Evolutionary conservation across 768 basidiomycete genomes (phyloP).

Genomic region (Tylopilus plumbeoviolaceoides): DNA sequence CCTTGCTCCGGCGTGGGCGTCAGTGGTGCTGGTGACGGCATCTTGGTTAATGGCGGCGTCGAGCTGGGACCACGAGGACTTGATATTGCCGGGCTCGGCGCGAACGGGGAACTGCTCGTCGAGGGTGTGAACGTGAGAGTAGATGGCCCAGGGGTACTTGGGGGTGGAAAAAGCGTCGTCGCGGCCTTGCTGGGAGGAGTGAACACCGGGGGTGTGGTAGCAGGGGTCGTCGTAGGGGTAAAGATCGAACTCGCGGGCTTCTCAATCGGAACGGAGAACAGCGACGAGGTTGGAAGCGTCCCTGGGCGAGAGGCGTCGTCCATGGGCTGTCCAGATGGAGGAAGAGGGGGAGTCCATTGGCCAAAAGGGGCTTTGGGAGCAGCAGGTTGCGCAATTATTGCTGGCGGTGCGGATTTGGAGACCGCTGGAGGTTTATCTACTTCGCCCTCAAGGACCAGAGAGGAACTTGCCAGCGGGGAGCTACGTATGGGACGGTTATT

Average conservation of each 20-base stretch:
- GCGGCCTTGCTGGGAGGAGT: background rate
- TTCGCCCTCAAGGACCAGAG: slow-evolving; percentile 42
- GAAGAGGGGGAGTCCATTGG: slow-evolving; percentile 27
- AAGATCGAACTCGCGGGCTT: slow-evolving; percentile 10
- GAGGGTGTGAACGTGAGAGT: slow-evolving; percentile 9
- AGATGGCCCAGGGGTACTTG: slow-evolving; percentile 1
- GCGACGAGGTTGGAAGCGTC: slow-evolving; percentile 46
- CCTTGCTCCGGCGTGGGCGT: slow-evolving; percentile 44
- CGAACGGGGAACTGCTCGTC: slow-evolving; percentile 9
- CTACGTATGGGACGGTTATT: slow-evolving; percentile 59
- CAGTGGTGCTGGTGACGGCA: slow-evolving; percentile 5
- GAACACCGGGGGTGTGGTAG: background rate
- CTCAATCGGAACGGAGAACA: slow-evolving; percentile 21
- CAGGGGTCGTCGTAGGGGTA: slow-evolving; percentile 2
- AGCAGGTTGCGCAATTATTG: slow-evolving; percentile 31
- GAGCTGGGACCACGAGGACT: slow-evolving; percentile 7
- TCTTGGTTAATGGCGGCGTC: slow-evolving; percentile 1
- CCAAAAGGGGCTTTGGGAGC: slow-evolving; percentile 40
- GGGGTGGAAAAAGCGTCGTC: slow-evolving; percentile 5
- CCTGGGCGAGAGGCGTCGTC: slow-evolving; percentile 36
- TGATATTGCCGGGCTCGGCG: slow-evolving; percentile 3
- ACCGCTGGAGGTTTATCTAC: slow-evolving; percentile 9
- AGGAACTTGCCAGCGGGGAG: slow-evolving; percentile 63
- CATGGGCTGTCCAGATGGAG: slow-evolving; percentile 2
- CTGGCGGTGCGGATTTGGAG: slow-evolving; percentile 20